Evolutionary conservation across 495 filamentous ascomycete species (phyloP).

Genomic region (Tuber aestivum): DNA sequence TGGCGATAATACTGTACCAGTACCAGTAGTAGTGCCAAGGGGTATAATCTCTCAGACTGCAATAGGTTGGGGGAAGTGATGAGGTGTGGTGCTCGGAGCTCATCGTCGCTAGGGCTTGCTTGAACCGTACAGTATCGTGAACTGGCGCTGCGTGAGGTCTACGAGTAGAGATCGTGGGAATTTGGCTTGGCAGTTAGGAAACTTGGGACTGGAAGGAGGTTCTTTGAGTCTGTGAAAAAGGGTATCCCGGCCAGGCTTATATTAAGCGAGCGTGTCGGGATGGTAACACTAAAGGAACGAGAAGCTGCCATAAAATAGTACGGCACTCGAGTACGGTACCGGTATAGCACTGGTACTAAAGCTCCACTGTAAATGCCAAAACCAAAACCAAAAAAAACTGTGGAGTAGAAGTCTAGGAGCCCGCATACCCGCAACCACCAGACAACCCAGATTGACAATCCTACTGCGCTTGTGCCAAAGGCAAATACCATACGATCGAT

Average conservation of each 20-base stretch:
- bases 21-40: not conserved
- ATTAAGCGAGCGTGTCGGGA: not conserved
- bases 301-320: not conserved
- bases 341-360: no score
- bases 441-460: no score
- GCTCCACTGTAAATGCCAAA: no score
- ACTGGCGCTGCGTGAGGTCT: not conserved
- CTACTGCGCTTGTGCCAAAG: no score
- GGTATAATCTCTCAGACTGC: not conserved
- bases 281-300: not conserved
- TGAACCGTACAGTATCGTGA: not conserved
- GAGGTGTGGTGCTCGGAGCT: not conserved
- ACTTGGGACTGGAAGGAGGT: not conserved
- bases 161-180: not conserved
- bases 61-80: no score
- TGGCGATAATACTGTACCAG: not conserved
- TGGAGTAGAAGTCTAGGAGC: no score
- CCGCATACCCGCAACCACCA: no score
- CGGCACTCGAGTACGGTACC: no score
- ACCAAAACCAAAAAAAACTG: no score
- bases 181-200: not conserved
- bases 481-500: not conserved
- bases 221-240: not conserved
- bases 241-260: not conserved
- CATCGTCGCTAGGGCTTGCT: not conserved